A percentile compares a stretch with the other conserved stretches of the same genome.
Evolutionary conservation across 257 asterid species (phyloP).

Genomic region (Ligustrum vulgare): DNA sequence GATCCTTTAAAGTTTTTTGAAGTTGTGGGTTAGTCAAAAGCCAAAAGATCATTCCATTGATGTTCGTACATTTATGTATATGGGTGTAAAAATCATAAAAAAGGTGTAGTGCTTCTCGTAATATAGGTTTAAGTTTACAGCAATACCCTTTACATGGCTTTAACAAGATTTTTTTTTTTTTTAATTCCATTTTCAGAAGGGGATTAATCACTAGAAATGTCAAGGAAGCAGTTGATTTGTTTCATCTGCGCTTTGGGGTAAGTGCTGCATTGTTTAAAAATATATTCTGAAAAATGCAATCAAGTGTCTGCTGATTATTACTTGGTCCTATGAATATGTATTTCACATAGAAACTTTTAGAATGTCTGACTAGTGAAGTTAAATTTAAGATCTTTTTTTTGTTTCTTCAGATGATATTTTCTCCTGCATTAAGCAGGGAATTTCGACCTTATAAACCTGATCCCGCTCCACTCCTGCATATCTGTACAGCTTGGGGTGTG

Average conservation of each 20-base stretch:
- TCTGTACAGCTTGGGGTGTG: slow-evolving; percentile 73
- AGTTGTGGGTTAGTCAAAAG: background rate
- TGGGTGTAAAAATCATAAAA: background rate
- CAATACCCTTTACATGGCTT: background rate
- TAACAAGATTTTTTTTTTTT: background rate
- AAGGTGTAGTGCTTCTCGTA: background rate
- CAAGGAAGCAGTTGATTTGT: slow-evolving; percentile 78
- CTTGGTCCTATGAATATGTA: background rate
- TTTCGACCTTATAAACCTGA: slow-evolving; percentile 90
- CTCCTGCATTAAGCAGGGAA: slow-evolving; percentile 93
- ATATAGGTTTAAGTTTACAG: background rate
- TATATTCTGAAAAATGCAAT: background rate
- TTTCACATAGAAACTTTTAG: background rate
- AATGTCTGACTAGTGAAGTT: background rate
- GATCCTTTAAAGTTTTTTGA: background rate
- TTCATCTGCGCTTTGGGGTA: slow-evolving; percentile 91
- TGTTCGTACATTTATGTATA: background rate
- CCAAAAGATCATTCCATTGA: background rate
- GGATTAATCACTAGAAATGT: slow-evolving; percentile 94
- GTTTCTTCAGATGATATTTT: slow-evolving; percentile 62
- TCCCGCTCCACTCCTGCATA: slow-evolving; percentile 88
- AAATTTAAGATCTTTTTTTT: background rate
- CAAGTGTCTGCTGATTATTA: background rate
- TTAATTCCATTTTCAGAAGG: slow-evolving; percentile 55
- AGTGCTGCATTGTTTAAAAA: slow-evolving; percentile 28